Evolutionary conservation across 108 stramenopile genomes (phyloP), one percentile per base, ranked within the genome.

Genomic region (Conticribra guillardii): DNA sequence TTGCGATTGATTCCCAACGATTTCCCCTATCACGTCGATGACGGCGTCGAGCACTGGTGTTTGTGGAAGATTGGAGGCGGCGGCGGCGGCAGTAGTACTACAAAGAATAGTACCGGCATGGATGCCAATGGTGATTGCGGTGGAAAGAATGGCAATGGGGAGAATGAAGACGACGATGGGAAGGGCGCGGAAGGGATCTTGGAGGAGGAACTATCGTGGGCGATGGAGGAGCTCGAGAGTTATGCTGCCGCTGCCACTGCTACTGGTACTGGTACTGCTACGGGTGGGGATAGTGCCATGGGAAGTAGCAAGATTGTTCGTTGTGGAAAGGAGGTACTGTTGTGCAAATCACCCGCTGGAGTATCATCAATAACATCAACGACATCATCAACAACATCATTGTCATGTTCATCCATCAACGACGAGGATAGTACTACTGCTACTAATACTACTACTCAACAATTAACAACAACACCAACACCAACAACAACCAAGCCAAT

Each of bases 31-130:
- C 86, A 81, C 51, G 71, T 86, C 0, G 75, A 70, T 15, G 69
- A 62, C 1, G 64, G 73, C 23, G 82, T 93, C 52, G 69, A 83
- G n/a, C 92, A 93, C 60, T 89, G 81, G 71, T 82, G 89, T 57
- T 54, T 93, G 3, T 93, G 92, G 92, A 93, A 90, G 71, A 74
- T 87, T 8, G 85, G 82, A 34, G 87, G 84, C 14, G 19, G 37
- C 37, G 37, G 11, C 11, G 5, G 8, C 37, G 37, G 37, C 5
- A 11, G 37, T 5, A 41, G 11, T 41, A 9, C 37, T 24, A 22
- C n/a, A n/a, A n/a, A n/a, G n/a, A n/a, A n/a, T n/a, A n/a, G n/a
- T n/a, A n/a, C n/a, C n/a, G n/a, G n/a, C n/a, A n/a, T n/a, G n/a
- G n/a, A n/a, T n/a, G n/a, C n/a, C n/a, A n/a, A n/a, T n/a, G n/a